A percentile compares a stretch with the other conserved stretches of the same genome.
These are phyloP conservation scores for Heimioporus sp. DNA, from an alignment of 768 basidiomycete species.

Conservation along the genomic window DNA sequence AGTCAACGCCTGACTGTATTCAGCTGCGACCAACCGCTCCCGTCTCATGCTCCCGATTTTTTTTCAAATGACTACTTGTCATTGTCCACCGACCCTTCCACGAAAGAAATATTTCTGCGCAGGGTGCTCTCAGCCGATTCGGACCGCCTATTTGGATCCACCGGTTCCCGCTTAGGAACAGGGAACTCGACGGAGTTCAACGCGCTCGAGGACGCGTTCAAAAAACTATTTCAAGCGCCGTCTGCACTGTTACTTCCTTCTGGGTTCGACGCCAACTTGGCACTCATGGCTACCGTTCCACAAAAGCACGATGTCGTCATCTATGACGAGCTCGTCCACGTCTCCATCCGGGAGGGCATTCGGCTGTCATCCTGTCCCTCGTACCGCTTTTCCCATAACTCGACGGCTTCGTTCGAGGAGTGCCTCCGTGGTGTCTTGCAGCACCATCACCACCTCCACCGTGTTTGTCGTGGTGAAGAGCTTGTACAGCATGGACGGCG, in stretches of 20 bases:
- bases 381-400: conserved; percentile 47
- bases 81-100: conserved; percentile 32
- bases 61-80: conserved; percentile 53
- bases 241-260: conserved; percentile 51
- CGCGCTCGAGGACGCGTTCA: conserved; percentile 7
- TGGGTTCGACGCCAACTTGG: conserved; percentile 53
- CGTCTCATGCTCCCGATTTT: conserved; percentile 31
- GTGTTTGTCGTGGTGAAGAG: conserved; percentile 55
- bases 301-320: conserved; percentile 45
- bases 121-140: no score
- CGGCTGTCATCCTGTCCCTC: conserved; percentile 32
- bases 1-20: conserved; percentile 9
- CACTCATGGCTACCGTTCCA: conserved; percentile 47
- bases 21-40: conserved; percentile 14
- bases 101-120: conserved; percentile 34
- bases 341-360: conserved; percentile 51
- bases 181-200: conserved; percentile 29
- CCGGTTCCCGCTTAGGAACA: conserved; percentile 48
- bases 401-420: conserved; percentile 30
- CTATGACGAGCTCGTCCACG: conserved; percentile 53
- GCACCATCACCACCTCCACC: conserved; percentile 20
- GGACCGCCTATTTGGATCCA: conserved; percentile 40
- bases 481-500: conserved; percentile 63
- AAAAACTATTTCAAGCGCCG: conserved; percentile 24
- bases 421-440: conserved; percentile 27